Percentiles rank a stretch among this genome's conserved stretches.
Evolutionary conservation across 495 filamentous ascomycete genomes (phyloP).

Genomic region (Hypoxylon lienhwacheense): DNA sequence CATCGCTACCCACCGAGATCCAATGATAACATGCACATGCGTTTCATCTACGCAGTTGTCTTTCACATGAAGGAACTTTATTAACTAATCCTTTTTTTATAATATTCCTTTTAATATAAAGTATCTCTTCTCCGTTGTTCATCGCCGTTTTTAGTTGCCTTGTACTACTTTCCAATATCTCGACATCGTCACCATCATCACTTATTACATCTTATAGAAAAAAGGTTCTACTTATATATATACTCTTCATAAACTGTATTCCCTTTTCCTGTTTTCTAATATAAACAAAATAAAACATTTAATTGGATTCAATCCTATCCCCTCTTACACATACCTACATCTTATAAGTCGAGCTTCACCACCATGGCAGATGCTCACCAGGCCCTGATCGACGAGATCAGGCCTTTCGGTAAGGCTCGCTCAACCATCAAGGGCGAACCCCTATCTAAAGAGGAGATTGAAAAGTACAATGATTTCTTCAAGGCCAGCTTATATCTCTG

Average conservation of each 20-base stretch:
- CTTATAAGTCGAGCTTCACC: slow-evolving; percentile 4
- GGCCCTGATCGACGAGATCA: slow-evolving; percentile 55
- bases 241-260: slow-evolving; percentile 6
- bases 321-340: not conserved
- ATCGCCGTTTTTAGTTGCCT: not conserved
- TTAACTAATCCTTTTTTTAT: too few species aligned
- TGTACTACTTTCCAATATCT: slow-evolving; percentile 9
- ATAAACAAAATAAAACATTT: too few species aligned
- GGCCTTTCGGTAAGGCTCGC: slow-evolving; percentile 64
- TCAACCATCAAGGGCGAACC: slow-evolving; percentile 62
- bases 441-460: slow-evolving; percentile 62
- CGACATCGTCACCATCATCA: slow-evolving; percentile 13
- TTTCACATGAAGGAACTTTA: slow-evolving; percentile 14
- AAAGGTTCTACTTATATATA: slow-evolving; percentile 11
- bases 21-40: slow-evolving; percentile 27
- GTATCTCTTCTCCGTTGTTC: too few species aligned
- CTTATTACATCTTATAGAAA: too few species aligned
- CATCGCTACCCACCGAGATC: slow-evolving; percentile 27
- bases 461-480: slow-evolving; percentile 68
- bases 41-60: slow-evolving; percentile 11
- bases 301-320: too few species aligned
- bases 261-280: slow-evolving; percentile 1
- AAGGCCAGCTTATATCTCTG: slow-evolving; percentile 70
- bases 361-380: slow-evolving; percentile 42
- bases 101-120: too few species aligned